Evolutionary conservation across 75 land plant genomes (phyloP).

Genomic region (Chamaecyparis obtusa): DNA sequence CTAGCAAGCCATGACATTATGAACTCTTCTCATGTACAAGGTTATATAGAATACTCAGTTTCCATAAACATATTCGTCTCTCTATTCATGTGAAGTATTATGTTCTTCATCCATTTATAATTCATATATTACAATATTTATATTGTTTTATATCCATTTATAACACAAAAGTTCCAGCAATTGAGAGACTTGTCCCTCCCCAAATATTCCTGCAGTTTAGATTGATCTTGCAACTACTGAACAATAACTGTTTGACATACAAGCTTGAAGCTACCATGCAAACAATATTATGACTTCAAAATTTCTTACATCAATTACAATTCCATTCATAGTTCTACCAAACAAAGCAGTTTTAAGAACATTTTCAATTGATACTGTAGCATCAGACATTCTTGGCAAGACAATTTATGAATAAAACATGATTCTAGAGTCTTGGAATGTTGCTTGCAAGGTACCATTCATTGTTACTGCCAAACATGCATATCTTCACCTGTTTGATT

Average conservation of each 20-base stretch:
- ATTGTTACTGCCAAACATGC: background rate
- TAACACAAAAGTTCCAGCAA: background rate
- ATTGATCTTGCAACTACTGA: background rate
- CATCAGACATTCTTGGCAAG: background rate
- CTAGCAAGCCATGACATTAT: background rate
- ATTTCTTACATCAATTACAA: background rate
- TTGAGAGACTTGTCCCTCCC: background rate
- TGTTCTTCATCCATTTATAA: background rate
- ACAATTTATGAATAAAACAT: background rate
- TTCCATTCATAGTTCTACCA: background rate
- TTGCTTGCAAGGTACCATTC: background rate
- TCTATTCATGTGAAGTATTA: background rate
- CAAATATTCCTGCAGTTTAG: background rate
- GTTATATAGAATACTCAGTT: background rate
- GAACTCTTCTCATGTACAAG: background rate
- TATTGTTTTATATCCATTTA: background rate
- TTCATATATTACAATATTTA: too few relatives aligned
- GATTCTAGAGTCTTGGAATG: background rate
- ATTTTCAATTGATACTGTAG: background rate
- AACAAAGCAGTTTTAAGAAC: background rate
- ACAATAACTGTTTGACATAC: background rate
- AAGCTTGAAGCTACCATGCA: background rate
- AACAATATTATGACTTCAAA: background rate
- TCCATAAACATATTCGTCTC: background rate
- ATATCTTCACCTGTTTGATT: background rate